Conservation (phyloP, 2,329 filamentous ascomycete genomes). For the Emericellopsis cladophorae region DNA sequence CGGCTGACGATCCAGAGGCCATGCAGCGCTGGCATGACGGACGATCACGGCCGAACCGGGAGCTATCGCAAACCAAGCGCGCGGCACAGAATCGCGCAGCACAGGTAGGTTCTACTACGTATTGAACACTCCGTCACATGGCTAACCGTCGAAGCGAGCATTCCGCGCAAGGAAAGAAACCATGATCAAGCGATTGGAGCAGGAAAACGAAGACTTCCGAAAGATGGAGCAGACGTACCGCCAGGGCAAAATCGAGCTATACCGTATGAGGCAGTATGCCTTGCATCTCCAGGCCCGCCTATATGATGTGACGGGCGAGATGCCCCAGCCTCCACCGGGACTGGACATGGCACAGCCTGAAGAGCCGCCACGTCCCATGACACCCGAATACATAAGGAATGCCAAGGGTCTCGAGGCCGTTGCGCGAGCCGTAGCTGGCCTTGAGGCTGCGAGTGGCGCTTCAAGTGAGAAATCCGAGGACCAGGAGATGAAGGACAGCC, state of each 20-base stretch:
- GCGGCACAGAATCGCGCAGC: constrained; percentile 94
- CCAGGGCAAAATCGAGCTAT: constrained; percentile 77
- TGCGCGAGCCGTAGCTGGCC: constrained; percentile 33
- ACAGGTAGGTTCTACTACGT: constrained; percentile 53
- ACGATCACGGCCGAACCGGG: constrained; percentile 64
- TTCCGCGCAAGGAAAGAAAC: constrained; percentile 96
- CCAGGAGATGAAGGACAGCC: constrained; percentile 1
- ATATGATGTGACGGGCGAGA: constrained; percentile 71
- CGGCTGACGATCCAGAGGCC: background rate
- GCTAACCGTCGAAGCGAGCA: constrained; percentile 51
- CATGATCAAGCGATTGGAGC: constrained; percentile 95
- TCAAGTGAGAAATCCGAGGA: constrained; percentile 1
- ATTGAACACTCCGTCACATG: background rate
- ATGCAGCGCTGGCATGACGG: constrained; percentile 4
- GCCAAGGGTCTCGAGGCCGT: constrained; percentile 30
- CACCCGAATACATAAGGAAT: background rate
- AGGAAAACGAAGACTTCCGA: constrained; percentile 74
- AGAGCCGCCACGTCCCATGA: constrained; percentile 3
- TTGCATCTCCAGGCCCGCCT: constrained; percentile 80
- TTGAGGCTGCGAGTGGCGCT: constrained; percentile 17
- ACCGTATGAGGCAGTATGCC: constrained; percentile 82
- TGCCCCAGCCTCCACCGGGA: constrained; percentile 71
- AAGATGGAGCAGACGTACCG: constrained; percentile 69
- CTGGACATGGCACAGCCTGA: constrained; percentile 44
- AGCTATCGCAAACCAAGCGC: constrained; percentile 89